Base-by-base conservation (phyloP, 2,329 filamentous ascomycete genomes). In the Penicillium expansum region DNA sequence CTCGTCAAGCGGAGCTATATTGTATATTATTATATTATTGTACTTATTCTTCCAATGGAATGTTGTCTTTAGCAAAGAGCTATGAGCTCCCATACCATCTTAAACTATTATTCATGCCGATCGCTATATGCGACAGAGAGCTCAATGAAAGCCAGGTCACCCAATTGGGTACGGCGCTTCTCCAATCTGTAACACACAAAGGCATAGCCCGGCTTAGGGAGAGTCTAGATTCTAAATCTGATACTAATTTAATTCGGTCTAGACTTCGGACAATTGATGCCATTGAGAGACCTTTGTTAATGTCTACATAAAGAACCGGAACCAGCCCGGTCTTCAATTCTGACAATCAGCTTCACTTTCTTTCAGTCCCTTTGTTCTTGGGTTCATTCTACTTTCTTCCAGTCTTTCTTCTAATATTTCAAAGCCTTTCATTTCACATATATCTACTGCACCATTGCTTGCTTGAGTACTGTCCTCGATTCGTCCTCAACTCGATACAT, bases 241-340 rank as follows among this genome's bases (percentile, higher is more conserved):
- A 27, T 62, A 49, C 56, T 62, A 63, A 60, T 52, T 62, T 58
- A 37, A 51, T 57, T 27, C 7, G 55, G 48, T 63, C 59, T 65
- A 61, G 61, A 57, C 39, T 27, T 48, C n/a, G 49, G 42, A 20
- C 14, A 27, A 22, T 41, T 54, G 48, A 54, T 27, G 39, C 52
- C 53, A 20, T 48, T 37, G 22, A 32, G 18, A 48, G 4, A 9
- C 16, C 55, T 54, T 54, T 57, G 22, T 54, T 43, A 20, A 37
- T 44, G 16, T 48, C 52, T 49, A 50, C 56, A 52, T 59, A 56
- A 55, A 51, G 29, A 58, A 33, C 44, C 29, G 32, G n/a, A 24
- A 30, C 33, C 39, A 44, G 58, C 27, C 52, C 20, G 3, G 45
- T 48, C 35, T 56, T 56, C 27, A 52, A 52, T 52, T 51, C 42